Percentiles rank a stretch among this genome's conserved stretches.
phyloP scores from a whole-genome alignment of 1,139 yeast species.

The Suhomyces wounanorum region DNA sequence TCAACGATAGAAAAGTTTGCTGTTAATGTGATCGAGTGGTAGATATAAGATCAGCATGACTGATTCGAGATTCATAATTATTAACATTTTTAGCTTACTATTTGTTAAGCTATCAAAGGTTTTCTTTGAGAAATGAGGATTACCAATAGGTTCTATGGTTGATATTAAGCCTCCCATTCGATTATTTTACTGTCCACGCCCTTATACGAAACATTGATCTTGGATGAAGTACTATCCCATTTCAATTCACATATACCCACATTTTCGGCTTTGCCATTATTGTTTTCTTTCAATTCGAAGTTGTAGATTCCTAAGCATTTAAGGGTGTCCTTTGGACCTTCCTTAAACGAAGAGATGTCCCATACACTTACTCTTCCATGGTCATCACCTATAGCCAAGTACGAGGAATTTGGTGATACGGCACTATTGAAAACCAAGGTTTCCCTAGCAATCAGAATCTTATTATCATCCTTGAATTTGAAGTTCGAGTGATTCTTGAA shows the following conservation, averaged over 20 bases:
- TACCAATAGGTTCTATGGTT: neutral
- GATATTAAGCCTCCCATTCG: conserved; percentile 14
- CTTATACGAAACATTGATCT: conserved; percentile 43
- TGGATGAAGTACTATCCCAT: conserved; percentile 43
- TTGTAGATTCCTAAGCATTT: conserved; percentile 30
- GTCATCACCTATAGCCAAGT: conserved; percentile 64
- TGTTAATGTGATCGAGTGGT: too few relatives aligned
- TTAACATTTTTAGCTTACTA: too few relatives aligned
- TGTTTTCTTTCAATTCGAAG: conserved; percentile 16
- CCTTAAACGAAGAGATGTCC: conserved; percentile 35
- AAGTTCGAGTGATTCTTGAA: conserved; percentile 28
- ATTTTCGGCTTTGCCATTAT: conserved; percentile 12
- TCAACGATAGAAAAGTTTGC: too few relatives aligned
- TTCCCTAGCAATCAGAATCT: conserved; percentile 39
- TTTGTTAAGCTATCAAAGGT: too few relatives aligned
- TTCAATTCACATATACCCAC: conserved; percentile 43
- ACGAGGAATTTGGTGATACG: conserved; percentile 50
- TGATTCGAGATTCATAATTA: too few relatives aligned
- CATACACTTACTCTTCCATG: conserved; percentile 59
- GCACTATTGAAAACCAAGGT: conserved; percentile 55
- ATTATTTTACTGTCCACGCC: conserved; percentile 45
- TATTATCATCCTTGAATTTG: conserved; percentile 22
- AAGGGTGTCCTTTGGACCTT: conserved; percentile 17
- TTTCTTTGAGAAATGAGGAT: too few relatives aligned
- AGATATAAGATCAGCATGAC: too few relatives aligned